Evolutionary conservation across 352 stramenopile species (phyloP).

Genomic region (Pythium apleroticum): DNA sequence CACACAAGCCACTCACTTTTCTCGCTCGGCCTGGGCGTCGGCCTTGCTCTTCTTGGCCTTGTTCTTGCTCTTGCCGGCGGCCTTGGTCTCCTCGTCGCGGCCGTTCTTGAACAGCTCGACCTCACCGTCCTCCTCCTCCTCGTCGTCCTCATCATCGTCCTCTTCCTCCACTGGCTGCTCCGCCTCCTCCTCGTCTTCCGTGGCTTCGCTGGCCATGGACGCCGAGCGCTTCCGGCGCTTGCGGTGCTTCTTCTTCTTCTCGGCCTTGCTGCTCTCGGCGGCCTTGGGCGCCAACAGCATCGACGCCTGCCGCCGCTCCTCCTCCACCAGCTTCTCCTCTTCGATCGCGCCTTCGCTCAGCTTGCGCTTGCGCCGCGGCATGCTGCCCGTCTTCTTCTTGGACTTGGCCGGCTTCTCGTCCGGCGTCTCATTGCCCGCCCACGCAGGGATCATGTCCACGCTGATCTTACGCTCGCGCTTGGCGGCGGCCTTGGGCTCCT

Average conservation of each 20-base stretch:
- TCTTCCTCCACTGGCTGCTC: conserved; percentile 26
- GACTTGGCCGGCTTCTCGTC: conserved; percentile 29
- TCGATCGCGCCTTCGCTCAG: conserved; percentile 78
- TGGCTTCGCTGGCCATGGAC: conserved; percentile 23
- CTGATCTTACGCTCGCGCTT: conserved; percentile 60
- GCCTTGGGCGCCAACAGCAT: conserved; percentile 56
- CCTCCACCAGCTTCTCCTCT: conserved; percentile 63
- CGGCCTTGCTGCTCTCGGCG: conserved; percentile 27
- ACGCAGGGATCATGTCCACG: conserved; percentile 65
- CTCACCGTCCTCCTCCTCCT: conserved; percentile 33
- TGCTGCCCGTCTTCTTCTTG: conserved; percentile 55
- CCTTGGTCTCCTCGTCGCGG: conserved; percentile 9
- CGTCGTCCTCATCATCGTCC: conserved; percentile 26
- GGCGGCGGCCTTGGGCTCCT: conserved; percentile 8
- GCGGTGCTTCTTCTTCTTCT: conserved; percentile 36
- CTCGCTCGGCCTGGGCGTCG: conserved; percentile 24
- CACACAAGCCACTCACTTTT: conserved; percentile 27
- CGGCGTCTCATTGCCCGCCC: conserved; percentile 46
- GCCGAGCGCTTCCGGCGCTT: conserved; percentile 32
- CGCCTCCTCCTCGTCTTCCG: conserved; percentile 24
- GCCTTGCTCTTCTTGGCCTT: conserved; percentile 31
- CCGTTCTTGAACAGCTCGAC: conserved; percentile 57
- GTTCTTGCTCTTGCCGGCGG: conserved; percentile 7
- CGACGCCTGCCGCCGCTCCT: conserved; percentile 69
- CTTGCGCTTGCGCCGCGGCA: conserved; percentile 78